Percentiles rank a stretch among this genome's conserved stretches.
Conservation (phyloP, 2,329 filamentous ascomycete species). For the Fonsecaea pugnacius region DNA sequence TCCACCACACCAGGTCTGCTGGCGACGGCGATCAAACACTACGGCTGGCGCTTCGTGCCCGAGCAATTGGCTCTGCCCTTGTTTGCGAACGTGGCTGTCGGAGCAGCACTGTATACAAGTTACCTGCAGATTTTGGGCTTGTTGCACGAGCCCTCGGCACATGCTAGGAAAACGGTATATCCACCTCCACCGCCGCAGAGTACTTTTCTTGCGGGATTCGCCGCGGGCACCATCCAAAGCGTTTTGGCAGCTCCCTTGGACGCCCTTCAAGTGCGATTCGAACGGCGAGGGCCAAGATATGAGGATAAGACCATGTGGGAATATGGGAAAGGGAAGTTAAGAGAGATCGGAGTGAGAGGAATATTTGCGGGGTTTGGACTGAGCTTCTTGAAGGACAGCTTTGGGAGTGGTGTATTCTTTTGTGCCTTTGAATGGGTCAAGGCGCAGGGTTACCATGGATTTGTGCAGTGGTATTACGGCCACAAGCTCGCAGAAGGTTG, state of each 20-base stretch:
- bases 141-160: conserved; percentile 62
- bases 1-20: conserved; percentile 66
- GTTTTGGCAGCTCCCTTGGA: conserved; percentile 66
- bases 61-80: conserved; percentile 67
- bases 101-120: conserved; percentile 65
- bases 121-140: conserved; percentile 65
- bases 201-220: conserved; percentile 64
- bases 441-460: conserved; percentile 65
- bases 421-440: conserved; percentile 67
- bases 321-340: conserved; percentile 62
- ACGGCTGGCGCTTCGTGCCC: conserved; percentile 68
- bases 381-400: conserved; percentile 63
- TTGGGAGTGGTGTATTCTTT: conserved; percentile 67
- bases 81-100: conserved; percentile 65
- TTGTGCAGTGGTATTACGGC: conserved; percentile 64
- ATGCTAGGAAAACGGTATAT: conserved; percentile 62
- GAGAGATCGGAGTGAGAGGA: conserved; percentile 63
- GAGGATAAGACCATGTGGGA: conserved; percentile 65
- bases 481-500: conserved; percentile 37
- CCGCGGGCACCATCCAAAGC: conserved; percentile 65
- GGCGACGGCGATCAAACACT: conserved; percentile 62
- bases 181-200: conserved; percentile 59
- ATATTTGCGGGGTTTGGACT: conserved; percentile 67
- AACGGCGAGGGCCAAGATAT: conserved; percentile 47
- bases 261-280: conserved; percentile 65